Evolutionary conservation across 1,139 yeast genomes (phyloP).

Genomic region (Suhomyces coccinellae): DNA sequence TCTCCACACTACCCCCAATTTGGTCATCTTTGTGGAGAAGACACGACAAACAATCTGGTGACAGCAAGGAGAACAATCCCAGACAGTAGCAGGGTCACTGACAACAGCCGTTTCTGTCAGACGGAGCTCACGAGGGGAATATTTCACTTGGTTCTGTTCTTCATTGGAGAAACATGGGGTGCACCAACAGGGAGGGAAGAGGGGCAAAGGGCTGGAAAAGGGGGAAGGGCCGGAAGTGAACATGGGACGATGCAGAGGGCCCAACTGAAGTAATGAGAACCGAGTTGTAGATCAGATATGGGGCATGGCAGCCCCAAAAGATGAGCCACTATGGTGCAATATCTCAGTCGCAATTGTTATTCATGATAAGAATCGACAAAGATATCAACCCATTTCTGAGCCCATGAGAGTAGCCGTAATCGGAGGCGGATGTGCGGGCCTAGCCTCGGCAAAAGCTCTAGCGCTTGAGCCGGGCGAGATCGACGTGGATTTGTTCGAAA

Average conservation of each 20-base stretch:
- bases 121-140: too few species aligned
- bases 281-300: background rate
- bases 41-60: constrained; percentile 3
- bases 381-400: background rate
- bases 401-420: constrained; percentile 36
- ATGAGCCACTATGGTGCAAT: constrained; percentile 2
- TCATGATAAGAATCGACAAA: background rate
- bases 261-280: background rate
- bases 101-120: background rate
- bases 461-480: constrained; percentile 38
- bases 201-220: background rate
- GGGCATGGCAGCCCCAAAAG: background rate
- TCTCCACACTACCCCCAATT: constrained; percentile 8
- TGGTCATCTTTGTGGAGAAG: constrained; percentile 9
- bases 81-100: constrained; percentile 1
- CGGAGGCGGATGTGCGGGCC: constrained; percentile 55
- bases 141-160: too few species aligned
- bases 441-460: constrained; percentile 50
- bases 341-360: background rate
- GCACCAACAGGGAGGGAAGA: background rate
- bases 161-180: too few species aligned
- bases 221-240: background rate
- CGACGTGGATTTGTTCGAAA: constrained; percentile 44
- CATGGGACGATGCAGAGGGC: background rate
- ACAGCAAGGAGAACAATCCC: background rate